Conservation (phyloP, 2,329 filamentous ascomycete species). For the Rasamsonia emersonii region DNA sequence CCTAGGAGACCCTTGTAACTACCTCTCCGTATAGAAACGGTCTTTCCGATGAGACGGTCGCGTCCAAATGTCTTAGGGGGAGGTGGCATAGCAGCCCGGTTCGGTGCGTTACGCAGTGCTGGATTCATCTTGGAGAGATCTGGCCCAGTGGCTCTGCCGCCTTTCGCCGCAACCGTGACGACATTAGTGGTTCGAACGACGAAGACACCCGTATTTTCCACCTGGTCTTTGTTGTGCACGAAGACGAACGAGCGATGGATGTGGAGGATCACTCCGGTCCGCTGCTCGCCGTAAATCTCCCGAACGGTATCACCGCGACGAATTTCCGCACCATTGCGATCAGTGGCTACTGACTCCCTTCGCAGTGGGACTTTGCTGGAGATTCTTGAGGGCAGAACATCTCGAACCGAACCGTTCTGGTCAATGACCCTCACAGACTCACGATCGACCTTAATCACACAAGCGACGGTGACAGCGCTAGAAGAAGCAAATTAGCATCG, state of each 20-base stretch:
- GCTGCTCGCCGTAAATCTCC: slow-evolving; percentile 76
- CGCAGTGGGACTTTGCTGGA: slow-evolving; percentile 78
- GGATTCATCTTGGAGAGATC: slow-evolving; percentile 91
- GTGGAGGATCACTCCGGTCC: slow-evolving; percentile 82
- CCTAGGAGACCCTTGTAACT: slow-evolving; percentile 87
- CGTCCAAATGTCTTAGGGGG: slow-evolving; percentile 67
- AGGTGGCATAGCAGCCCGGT: slow-evolving; percentile 54
- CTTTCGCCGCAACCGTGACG: slow-evolving; percentile 87
- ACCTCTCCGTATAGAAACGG: slow-evolving; percentile 78
- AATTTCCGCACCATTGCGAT: slow-evolving; percentile 89
- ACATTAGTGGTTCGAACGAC: slow-evolving; percentile 80
- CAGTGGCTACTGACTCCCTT: slow-evolving; percentile 79
- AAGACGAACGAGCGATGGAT: slow-evolving; percentile 92
- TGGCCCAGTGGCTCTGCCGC: slow-evolving; percentile 65
- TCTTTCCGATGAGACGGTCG: slow-evolving; percentile 82
- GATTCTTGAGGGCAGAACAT: slow-evolving; percentile 82
- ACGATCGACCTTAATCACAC: slow-evolving; percentile 88
- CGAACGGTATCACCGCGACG: slow-evolving; percentile 85
- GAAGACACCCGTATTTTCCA: slow-evolving; percentile 83
- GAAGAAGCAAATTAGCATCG: slow-evolving; percentile 20
- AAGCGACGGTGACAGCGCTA: slow-evolving; percentile 76
- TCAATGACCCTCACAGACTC: slow-evolving; percentile 86
- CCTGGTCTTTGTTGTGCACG: slow-evolving; percentile 71
- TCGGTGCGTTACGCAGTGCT: slow-evolving; percentile 60
- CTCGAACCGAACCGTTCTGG: slow-evolving; percentile 75